Percentiles rank a stretch among this genome's conserved stretches.
Conservation (phyloP, 1,284 basidiomycete genomes). For the Neonothopanus nambi region DNA sequence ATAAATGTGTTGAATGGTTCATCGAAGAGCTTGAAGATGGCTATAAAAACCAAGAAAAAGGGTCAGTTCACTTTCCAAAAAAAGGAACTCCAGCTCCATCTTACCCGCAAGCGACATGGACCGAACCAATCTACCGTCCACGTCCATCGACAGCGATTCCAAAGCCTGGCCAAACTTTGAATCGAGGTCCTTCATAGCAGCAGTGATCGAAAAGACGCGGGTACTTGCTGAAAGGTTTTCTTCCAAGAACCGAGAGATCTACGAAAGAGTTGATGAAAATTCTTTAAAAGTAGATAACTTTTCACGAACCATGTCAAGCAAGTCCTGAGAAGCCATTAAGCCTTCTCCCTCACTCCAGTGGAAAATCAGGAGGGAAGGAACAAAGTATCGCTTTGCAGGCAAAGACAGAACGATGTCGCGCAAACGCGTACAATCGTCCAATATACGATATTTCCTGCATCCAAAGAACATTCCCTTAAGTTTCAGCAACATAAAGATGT, state of each 20-base stretch:
- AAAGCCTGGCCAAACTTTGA: constrained; percentile 47
- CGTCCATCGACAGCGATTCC: constrained; percentile 46
- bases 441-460: constrained; percentile 63
- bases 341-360: not conserved
- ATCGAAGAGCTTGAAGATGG: constrained; percentile 50
- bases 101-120: constrained; percentile 47
- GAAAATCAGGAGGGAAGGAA: constrained; percentile 56
- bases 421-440: constrained; percentile 71
- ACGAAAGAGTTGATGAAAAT: no score
- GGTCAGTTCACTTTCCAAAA: not conserved
- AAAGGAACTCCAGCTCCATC: constrained; percentile 16
- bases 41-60: constrained; percentile 28
- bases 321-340: constrained; percentile 33
- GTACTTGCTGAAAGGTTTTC: constrained; percentile 44
- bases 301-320: constrained; percentile 49
- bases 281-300: no score
- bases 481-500: not conserved
- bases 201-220: constrained; percentile 48
- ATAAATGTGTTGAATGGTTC: constrained; percentile 46
- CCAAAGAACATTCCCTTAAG: not conserved
- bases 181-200: constrained; percentile 55
- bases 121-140: constrained; percentile 55
- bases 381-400: constrained; percentile 50
- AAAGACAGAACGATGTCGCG: constrained; percentile 59
- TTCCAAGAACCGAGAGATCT: constrained; percentile 30